Base-by-base conservation (phyloP, 2,329 filamentous ascomycete species). In the Alternaria arbusti region DNA sequence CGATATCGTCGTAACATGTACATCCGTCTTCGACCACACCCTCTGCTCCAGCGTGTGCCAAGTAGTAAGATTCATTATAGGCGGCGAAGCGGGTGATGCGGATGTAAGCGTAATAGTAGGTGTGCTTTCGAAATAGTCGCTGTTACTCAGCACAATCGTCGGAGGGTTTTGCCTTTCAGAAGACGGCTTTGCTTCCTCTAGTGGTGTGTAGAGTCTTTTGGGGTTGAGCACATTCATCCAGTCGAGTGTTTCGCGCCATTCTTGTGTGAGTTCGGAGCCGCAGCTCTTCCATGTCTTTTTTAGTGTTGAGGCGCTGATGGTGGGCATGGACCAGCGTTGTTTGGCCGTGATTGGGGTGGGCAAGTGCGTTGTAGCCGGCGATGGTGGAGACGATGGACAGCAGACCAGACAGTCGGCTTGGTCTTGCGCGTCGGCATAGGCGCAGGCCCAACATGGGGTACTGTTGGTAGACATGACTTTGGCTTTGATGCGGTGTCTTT, bases 361-460 rank as follows among this genome's bases (percentile, higher is more conserved):
- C 43, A 11, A 12, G 28, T 11, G 28, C 13, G 17, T 40, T 22
- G 15, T 30, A n/a, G 49, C 20, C 20, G 17, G 20, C 5, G 28
- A 6, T 40, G 30, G 36, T 17, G 28, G 13, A 13, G 28, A 13
- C 5, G 49, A n/a, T 26, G 43, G 25, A 13, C 49, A 32, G 57
- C 57, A 59, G 25, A 59, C 30, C 1, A n/a, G 6, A 20, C 49
- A 59, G n/a, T 22, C n/a, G 22, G 20, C 30, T 58, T 58, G 45
- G 22, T 15, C 22, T 17, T 36, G n/a, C 7, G 26, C 5, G 3
- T 43, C 43, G 23, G 50, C 36, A 9, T 28, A 55, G 13, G 15
- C n/a, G 43, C 57, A 60, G 15, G 51, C 52, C 61, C 43, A 56
- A 32, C 60, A 63, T 28, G 20, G 32, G 22, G 17, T 17, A 22